Conservation (phyloP, 345 rosid genomes). For the Capsella bursapastoris region DNA sequence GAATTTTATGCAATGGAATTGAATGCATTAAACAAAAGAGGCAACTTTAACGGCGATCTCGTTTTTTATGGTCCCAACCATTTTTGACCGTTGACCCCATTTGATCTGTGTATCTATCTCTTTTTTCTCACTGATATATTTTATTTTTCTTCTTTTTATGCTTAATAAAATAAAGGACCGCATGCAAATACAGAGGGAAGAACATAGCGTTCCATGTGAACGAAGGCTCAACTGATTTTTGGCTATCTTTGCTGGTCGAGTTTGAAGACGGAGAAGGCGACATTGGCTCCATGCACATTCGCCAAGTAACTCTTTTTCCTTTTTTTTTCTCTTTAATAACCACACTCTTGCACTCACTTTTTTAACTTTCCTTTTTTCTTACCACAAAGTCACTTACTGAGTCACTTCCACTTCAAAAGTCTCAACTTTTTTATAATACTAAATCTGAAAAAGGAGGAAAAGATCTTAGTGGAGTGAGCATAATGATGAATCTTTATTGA, state of each 20-base stretch:
- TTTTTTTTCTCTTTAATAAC: slow-evolving; percentile 4
- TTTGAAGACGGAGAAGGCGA: slow-evolving; percentile 99
- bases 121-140: background rate
- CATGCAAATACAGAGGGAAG: slow-evolving; percentile 85
- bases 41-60: slow-evolving; percentile 34
- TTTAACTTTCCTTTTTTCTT: slow-evolving; percentile 22
- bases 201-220: slow-evolving; percentile 89
- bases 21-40: slow-evolving; percentile 27
- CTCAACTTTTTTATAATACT: background rate
- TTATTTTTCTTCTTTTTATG: background rate
- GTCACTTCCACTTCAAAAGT: slow-evolving; percentile 38
- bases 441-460: slow-evolving; percentile 1
- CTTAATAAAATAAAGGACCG: slow-evolving; percentile 56
- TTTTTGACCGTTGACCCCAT: slow-evolving; percentile 43
- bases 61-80: slow-evolving; percentile 27
- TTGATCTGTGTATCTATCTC: background rate
- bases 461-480: slow-evolving; percentile 39
- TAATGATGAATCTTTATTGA: slow-evolving; percentile 32
- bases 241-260: slow-evolving; percentile 86
- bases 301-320: slow-evolving; percentile 55
- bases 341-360: slow-evolving; percentile 20
- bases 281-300: slow-evolving; percentile 91
- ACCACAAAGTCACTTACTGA: slow-evolving; percentile 28
- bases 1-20: slow-evolving; percentile 1
- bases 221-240: slow-evolving; percentile 87